Percentiles rank a stretch among this genome's conserved stretches.
phyloP scores from a whole-genome alignment of 352 stramenopile genomes.

The Phytophthora nicotianae region DNA sequence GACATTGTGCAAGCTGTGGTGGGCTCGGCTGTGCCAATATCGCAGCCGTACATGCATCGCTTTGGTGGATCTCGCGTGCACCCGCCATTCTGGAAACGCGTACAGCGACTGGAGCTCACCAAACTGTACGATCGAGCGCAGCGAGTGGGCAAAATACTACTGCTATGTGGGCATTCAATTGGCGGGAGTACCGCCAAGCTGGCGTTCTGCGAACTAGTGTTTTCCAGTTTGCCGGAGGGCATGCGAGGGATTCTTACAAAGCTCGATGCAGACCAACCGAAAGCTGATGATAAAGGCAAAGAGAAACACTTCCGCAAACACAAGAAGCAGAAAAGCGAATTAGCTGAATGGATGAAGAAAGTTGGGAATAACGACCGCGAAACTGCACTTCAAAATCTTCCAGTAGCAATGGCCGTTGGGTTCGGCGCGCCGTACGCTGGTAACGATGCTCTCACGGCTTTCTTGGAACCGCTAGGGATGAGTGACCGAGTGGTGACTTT shows the following conservation, averaged over 20 bases:
- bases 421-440: constrained; percentile 78
- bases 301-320: constrained; percentile 31
- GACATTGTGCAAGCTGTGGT: constrained; percentile 75
- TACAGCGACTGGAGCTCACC: constrained; percentile 55
- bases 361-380: constrained; percentile 21
- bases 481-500: constrained; percentile 68
- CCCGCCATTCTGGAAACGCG: constrained; percentile 76
- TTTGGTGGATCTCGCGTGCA: constrained; percentile 77
- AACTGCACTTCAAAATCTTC: constrained; percentile 21
- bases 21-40: constrained; percentile 64
- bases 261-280: constrained; percentile 49
- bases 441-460: constrained; percentile 52
- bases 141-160: constrained; percentile 54
- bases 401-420: constrained; percentile 59
- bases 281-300: constrained; percentile 34
- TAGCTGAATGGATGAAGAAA: constrained; percentile 24
- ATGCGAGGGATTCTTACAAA: constrained; percentile 53
- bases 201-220: constrained; percentile 72
- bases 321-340: constrained; percentile 28
- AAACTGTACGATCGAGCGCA: constrained; percentile 46
- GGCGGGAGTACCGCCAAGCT: constrained; percentile 80
- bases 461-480: constrained; percentile 53
- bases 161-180: constrained; percentile 81
- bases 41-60: constrained; percentile 69
- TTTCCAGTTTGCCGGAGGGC: constrained; percentile 49